phyloP scores from a whole-genome alignment of 2,329 filamentous ascomycete species.

The Botryotinia convoluta region DNA sequence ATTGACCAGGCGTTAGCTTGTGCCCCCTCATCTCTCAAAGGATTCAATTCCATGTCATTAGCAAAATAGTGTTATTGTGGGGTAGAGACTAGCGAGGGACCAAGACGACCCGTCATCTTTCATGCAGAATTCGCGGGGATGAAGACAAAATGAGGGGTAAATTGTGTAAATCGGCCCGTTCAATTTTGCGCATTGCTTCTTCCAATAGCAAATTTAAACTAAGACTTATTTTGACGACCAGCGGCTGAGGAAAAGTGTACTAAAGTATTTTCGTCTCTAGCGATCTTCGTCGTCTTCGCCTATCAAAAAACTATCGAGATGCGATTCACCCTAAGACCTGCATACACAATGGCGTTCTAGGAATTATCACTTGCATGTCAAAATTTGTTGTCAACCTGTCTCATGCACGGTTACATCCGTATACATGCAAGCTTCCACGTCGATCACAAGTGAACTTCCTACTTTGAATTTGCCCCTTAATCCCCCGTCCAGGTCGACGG shows the following conservation, averaged over 20 bases:
- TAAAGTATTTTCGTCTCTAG: neutral
- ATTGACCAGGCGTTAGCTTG: neutral
- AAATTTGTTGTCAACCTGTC: neutral
- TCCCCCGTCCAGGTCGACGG: neutral
- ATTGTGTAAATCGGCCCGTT: neutral
- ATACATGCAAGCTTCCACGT: neutral
- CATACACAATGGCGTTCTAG: neutral
- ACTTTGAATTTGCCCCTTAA: neutral
- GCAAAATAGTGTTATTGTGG: neutral
- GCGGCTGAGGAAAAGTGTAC: neutral
- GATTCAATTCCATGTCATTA: neutral
- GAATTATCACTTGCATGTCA: neutral
- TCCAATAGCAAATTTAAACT: neutral
- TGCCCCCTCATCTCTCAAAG: neutral
- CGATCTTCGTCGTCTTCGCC: neutral
- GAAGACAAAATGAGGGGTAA: neutral
- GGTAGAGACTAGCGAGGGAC: neutral
- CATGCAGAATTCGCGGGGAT: constrained; percentile 2
- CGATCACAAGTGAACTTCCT: neutral
- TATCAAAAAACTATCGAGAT: neutral
- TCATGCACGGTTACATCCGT: neutral
- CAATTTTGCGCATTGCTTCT: neutral
- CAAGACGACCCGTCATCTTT: neutral
- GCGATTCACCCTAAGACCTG: neutral
- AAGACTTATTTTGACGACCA: neutral